These are phyloP conservation scores for Saccharomycopsis vini DNA, from an alignment of 805 yeast species.

Conservation along the genomic window DNA sequence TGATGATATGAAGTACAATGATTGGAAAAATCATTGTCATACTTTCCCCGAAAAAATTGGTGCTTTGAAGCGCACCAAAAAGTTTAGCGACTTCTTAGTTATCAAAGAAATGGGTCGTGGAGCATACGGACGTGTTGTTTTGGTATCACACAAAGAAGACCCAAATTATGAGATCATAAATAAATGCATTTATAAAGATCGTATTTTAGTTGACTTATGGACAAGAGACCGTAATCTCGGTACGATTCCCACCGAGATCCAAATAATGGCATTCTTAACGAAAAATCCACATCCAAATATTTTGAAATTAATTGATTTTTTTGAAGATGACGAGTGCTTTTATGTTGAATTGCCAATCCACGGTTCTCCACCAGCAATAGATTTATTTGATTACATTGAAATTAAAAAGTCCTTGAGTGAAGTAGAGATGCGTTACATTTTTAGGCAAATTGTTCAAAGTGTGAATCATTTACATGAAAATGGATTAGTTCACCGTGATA, in stretches of 20 bases:
- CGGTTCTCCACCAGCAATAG: constrained; percentile 85
- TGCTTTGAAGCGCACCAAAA: constrained; percentile 56
- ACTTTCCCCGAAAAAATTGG: constrained; percentile 46
- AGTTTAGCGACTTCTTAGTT: constrained; percentile 59
- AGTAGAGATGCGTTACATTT: constrained; percentile 65
- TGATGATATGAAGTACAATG: constrained; percentile 38
- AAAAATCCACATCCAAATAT: constrained; percentile 79
- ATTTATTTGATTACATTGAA: constrained; percentile 87
- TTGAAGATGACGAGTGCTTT: constrained; percentile 84
- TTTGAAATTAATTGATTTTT: constrained; percentile 77
- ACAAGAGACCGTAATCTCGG: constrained; percentile 86
- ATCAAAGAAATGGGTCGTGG: constrained; percentile 88
- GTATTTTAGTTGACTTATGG: constrained; percentile 96
- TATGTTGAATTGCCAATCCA: constrained; percentile 89
- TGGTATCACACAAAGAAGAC: constrained; percentile 61
- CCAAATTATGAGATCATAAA: constrained; percentile 61
- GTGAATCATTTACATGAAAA: constrained; percentile 71
- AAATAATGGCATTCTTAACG: constrained; percentile 77
- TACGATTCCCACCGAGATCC: constrained; percentile 93
- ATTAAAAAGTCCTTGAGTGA: constrained; percentile 75
- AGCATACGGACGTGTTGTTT: constrained; percentile 89
- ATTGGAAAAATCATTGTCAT: constrained; percentile 29
- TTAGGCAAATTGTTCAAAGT: constrained; percentile 71
- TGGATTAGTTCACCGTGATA: constrained; percentile 89
- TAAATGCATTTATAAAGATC: constrained; percentile 83